These are phyloP conservation scores for Picea engelmannii DNA, from an alignment of 83 land plant species.

Conservation along the genomic window DNA sequence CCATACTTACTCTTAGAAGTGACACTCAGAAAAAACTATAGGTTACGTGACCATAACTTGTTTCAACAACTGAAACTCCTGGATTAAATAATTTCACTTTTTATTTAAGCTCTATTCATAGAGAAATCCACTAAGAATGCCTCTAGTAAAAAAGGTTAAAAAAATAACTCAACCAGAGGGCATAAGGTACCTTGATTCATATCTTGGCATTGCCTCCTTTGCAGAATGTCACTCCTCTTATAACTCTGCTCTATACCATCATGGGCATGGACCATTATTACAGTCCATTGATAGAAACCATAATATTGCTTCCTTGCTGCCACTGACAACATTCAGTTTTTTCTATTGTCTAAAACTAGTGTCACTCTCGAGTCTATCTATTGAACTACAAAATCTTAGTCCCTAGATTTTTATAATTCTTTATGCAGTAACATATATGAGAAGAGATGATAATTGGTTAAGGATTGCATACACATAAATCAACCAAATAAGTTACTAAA, in stretches of 20 bases:
- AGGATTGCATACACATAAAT: neutral
- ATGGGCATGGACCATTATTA: neutral
- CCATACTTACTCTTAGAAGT: too few species aligned
- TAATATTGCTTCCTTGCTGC: neutral
- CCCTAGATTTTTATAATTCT: neutral
- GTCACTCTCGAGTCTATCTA: neutral
- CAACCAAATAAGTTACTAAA: neutral
- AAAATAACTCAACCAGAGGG: neutral
- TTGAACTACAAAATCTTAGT: neutral
- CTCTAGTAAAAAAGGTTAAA: neutral
- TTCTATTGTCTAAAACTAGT: neutral
- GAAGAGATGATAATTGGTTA: neutral
- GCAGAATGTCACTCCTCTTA: neutral
- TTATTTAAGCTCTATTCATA: neutral
- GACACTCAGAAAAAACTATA: too few species aligned
- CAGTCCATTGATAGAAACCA: neutral
- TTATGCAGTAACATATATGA: neutral
- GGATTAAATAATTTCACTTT: neutral
- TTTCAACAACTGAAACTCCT: neutral
- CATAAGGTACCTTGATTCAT: too few species aligned
- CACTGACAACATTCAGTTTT: neutral
- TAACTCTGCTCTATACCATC: neutral
- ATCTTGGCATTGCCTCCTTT: neutral
- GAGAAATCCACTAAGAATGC: neutral
- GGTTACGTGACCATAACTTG: neutral